Conservation (phyloP, 2,329 filamentous ascomycete genomes). For the Gaeumannomyces tritici region DNA sequence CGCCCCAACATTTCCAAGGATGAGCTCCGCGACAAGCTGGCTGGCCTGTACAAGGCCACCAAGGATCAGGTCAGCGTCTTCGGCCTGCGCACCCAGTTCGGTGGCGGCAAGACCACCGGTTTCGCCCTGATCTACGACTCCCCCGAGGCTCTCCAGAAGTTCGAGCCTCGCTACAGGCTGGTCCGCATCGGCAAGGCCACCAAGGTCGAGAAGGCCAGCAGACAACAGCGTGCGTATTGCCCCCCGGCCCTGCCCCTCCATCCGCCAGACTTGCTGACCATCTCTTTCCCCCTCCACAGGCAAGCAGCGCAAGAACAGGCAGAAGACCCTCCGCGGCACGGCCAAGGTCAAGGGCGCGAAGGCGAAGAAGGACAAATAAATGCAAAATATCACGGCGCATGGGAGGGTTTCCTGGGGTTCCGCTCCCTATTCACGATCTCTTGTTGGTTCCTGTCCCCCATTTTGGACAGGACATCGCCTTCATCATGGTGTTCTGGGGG, state of each 20-base stretch:
- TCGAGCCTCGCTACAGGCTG: constrained; percentile 96
- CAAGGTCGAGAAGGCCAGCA: constrained; percentile 95
- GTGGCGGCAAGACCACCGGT: constrained; percentile 99
- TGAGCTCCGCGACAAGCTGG: constrained; percentile 91
- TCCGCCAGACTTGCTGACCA: not conserved
- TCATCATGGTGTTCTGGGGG: constrained; percentile 1
- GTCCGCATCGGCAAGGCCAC: constrained; percentile 83
- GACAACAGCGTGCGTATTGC: constrained; percentile 87
- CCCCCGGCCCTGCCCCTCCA: not conserved
- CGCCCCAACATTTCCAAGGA: constrained; percentile 98
- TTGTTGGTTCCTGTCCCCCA: not conserved
- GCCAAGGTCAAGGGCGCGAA: constrained; percentile 95
- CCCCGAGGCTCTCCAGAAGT: constrained; percentile 98
- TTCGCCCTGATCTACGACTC: constrained; percentile 99
- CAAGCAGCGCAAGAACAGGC: constrained; percentile 99
- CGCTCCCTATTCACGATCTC: constrained; percentile 6
- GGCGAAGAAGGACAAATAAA: constrained; percentile 91
- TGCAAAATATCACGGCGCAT: constrained; percentile 14
- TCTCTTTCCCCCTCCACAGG: constrained; percentile 43
- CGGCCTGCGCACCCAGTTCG: constrained; percentile 96
- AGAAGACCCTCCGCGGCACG: constrained; percentile 96
- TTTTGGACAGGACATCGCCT: constrained; percentile 1
- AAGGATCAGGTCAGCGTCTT: constrained; percentile 98
- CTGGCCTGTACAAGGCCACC: constrained; percentile 93
- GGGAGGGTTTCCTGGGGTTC: constrained; percentile 14